Evolutionary conservation across 202 grass and related monocot species (phyloP).

Genomic region (Schoenoplectus tabernaemontani): DNA sequence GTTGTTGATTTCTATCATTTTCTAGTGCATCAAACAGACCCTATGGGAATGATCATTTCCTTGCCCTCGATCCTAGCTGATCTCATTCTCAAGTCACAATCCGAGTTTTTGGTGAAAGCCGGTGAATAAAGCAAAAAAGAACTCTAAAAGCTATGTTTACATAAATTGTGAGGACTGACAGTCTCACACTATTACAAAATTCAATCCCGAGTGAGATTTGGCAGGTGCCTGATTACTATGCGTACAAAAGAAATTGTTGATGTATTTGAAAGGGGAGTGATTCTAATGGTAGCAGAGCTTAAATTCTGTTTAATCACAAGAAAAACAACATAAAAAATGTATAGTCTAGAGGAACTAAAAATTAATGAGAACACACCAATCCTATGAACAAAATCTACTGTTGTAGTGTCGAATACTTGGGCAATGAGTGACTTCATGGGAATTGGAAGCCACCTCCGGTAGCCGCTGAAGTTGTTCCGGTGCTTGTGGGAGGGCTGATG

Average conservation of each 20-base stretch:
- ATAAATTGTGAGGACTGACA: not conserved
- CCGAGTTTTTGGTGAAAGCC: not conserved
- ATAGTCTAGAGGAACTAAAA: conserved; percentile 3
- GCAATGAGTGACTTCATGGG: conserved; percentile 25
- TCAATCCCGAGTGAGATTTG: not conserved
- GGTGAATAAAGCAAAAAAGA: not conserved
- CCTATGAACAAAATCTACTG: conserved; percentile 11
- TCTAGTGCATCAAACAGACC: too few relatives aligned
- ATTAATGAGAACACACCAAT: not conserved
- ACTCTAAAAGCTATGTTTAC: not conserved
- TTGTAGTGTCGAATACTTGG: not conserved
- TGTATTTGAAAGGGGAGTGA: not conserved
- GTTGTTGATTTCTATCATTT: too few relatives aligned
- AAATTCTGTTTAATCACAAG: conserved; percentile 20
- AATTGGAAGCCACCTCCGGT: conserved; percentile 45
- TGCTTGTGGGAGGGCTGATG: conserved; percentile 51
- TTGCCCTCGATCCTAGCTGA: not conserved
- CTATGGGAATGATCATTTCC: not conserved
- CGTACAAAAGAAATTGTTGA: not conserved
- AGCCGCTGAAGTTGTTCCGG: conserved; percentile 4
- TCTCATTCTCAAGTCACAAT: not conserved
- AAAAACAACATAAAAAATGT: conserved; percentile 3
- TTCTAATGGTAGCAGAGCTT: conserved; percentile 11
- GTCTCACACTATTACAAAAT: not conserved
- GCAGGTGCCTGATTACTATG: not conserved